Percentiles rank a stretch among this genome's conserved stretches.
Evolutionary conservation across 2,329 filamentous ascomycete genomes (phyloP).

Genomic region (Myriosclerotinia duriaeana): DNA sequence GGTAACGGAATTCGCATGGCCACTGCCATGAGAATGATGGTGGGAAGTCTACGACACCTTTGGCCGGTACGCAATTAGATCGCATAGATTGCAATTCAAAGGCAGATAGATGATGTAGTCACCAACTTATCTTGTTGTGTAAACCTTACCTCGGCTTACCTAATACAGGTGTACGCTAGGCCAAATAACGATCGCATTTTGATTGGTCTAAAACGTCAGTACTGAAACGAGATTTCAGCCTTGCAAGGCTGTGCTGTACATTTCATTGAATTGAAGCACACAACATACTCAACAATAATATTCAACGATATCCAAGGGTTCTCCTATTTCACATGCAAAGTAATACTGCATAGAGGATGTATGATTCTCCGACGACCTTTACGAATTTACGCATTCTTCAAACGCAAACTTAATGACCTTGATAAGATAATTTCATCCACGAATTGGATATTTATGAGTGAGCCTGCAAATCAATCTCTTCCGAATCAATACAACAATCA

Average conservation of each 20-base stretch:
- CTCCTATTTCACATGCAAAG: neutral
- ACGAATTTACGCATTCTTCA: neutral
- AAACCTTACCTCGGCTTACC: neutral
- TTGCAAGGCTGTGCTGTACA: constrained; percentile 8
- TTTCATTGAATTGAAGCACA: neutral
- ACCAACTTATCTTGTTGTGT: too few relatives aligned
- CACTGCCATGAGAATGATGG: too few relatives aligned
- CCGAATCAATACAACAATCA: too few relatives aligned
- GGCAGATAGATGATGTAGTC: too few relatives aligned
- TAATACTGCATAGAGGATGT: neutral
- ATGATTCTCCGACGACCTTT: neutral
- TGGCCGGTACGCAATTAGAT: too few relatives aligned
- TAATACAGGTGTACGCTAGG: neutral
- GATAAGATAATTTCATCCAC: neutral
- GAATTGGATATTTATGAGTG: neutral
- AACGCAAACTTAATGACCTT: neutral
- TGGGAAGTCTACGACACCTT: too few relatives aligned
- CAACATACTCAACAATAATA: neutral
- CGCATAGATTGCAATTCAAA: neutral
- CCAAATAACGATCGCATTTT: neutral
- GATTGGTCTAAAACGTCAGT: neutral
- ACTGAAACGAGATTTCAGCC: constrained; percentile 2
- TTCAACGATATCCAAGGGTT: neutral
- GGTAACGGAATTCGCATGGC: too few relatives aligned
- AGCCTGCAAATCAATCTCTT: neutral